These are phyloP conservation scores for Oenanthe javanica DNA, from an alignment of 140 eudicot genomes.

Conservation along the genomic window DNA sequence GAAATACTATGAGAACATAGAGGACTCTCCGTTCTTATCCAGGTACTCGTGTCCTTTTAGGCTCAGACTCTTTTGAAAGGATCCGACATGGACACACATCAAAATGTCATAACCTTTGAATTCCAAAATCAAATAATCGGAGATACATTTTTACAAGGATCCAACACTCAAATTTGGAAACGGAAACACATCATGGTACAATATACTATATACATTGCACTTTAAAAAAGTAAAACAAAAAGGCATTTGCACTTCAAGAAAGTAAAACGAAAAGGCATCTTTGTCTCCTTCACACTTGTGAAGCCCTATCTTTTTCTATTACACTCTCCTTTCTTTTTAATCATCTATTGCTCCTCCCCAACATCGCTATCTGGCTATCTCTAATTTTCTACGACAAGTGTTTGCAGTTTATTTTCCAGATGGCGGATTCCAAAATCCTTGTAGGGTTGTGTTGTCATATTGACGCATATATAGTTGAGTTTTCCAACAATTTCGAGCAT, in stretches of 20 bases:
- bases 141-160: neutral
- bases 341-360: too few species aligned
- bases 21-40: neutral
- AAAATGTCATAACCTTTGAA: neutral
- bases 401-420: too few species aligned
- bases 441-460: too few species aligned
- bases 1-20: neutral
- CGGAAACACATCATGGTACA: neutral
- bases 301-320: too few species aligned
- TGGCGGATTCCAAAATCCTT: too few species aligned
- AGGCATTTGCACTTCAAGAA: neutral
- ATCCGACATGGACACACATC: neutral
- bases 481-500: too few species aligned
- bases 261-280: neutral
- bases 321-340: neutral
- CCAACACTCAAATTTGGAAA: neutral
- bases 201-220: neutral
- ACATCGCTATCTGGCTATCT: too few species aligned
- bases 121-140: neutral
- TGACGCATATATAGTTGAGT: too few species aligned
- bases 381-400: too few species aligned
- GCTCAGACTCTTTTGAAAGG: too few species aligned
- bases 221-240: neutral
- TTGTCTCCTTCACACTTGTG: neutral
- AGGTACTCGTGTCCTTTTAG: neutral